Evolutionary conservation across 495 filamentous ascomycete species (phyloP), one percentile per base, ranked within the genome.

Genomic region (Schizothecium vesticola): DNA sequence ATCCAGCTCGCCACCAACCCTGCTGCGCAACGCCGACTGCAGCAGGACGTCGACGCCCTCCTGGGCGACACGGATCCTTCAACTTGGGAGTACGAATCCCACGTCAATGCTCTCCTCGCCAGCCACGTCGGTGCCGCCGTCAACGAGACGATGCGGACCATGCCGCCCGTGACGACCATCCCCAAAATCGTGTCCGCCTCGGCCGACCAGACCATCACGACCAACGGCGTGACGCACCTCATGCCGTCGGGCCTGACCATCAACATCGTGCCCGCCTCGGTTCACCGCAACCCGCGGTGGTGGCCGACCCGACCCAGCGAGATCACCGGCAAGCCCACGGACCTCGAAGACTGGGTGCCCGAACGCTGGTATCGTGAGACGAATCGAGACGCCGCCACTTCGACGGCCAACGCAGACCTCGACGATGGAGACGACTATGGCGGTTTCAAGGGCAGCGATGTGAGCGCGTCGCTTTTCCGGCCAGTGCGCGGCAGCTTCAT

Each of bases 401-500:
- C 36, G 13, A 69, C 33, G 43, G 25, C 19, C 19, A 26, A 23
- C n/a, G 69, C 68, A 7, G 70, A 65, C 0, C 56, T 63, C 0
- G 62, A 63, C 7, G 70, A 78, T 11, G 78, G 77, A 8, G 69
- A 71, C 25, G 86, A 88, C 63, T 83, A 86, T 33, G 86, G 85
- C 62, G 86, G 85, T 1, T 85, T 82, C 16, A 72, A 81, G 59
- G 85, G 84, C 9, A 77, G 77, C 3, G 86, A 89, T 71, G 86
- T 83, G 16, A 82, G 82, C 28, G 77, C 79, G 43, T 77, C 78
- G 24, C 82, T 87, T 63, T 90, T 85, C 78, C 81, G 83, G 24
- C 89, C 89, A 0, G 79, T 81, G 0, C 80, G 85, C n/a, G 90
- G 90, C 2, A 82, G 87, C 2, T 93, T 84, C 71, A 78, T 93